phyloP scores from a whole-genome alignment of 768 basidiomycete genomes.

The Dendrothele bispora region DNA sequence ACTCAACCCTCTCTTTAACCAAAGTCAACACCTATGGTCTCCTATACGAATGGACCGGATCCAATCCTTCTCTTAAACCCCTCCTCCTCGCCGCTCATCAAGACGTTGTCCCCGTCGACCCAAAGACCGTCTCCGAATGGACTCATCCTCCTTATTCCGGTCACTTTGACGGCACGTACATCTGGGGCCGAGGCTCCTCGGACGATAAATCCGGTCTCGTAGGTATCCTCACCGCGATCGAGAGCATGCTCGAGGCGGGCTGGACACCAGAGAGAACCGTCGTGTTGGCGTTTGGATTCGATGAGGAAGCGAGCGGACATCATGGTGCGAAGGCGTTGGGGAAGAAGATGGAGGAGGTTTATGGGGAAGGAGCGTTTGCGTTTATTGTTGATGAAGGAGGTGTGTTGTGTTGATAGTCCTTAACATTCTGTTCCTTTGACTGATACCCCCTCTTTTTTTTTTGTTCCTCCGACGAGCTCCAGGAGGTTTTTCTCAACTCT shows the following conservation, averaged over 20 bases:
- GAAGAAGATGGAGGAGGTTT: conserved; percentile 40
- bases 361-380: conserved; percentile 55
- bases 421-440: neutral
- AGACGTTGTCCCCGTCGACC: conserved; percentile 58
- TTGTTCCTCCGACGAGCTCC: neutral
- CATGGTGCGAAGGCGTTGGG: conserved; percentile 42
- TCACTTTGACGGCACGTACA: conserved; percentile 44
- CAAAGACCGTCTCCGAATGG: conserved; percentile 45
- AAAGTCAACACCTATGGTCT: conserved; percentile 59
- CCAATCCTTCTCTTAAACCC: conserved; percentile 47
- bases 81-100: conserved; percentile 53
- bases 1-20: conserved; percentile 4
- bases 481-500: conserved; percentile 18
- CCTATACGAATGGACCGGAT: conserved; percentile 57
- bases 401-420: too few relatives aligned
- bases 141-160: conserved; percentile 51
- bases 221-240: conserved; percentile 30
- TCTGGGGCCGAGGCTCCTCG: conserved; percentile 55
- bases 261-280: conserved; percentile 21
- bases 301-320: conserved; percentile 47
- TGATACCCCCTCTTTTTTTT: neutral
- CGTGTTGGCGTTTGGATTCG: conserved; percentile 39
- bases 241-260: conserved; percentile 9
- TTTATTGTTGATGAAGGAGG: conserved; percentile 68
- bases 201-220: conserved; percentile 57